Base-by-base conservation (phyloP, 73 alveolate genomes). In the Paramecium sonneborni region DNA sequence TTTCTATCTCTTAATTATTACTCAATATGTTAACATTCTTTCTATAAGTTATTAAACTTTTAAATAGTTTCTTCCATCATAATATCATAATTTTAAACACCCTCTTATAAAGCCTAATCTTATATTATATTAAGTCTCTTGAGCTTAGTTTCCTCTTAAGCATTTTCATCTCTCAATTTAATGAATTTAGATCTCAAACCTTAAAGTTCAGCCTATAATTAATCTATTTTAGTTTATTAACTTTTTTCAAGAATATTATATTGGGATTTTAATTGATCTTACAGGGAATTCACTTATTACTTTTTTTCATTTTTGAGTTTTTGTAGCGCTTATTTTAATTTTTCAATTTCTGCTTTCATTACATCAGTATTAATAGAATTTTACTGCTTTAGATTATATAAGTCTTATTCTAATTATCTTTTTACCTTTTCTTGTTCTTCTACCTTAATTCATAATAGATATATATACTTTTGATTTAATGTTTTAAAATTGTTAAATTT, bases 161-260 rank as follows among this genome's bases (percentile, higher is more conserved):
- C 43, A 44, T 88, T 76, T 32, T 88, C 94, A 57, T 88, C 85
- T 72, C 34, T 88, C 57, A 88, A 39, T 70, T 88, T 88, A 23
- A 34, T 34, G 35, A 88, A 88, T 44, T 35, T 39, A 21, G 57
- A 41, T 70, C 62, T 82, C 76, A 88, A 43, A 10, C 26, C 37
- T 26, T 62, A 37, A 9, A 88, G 74, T 43, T 88, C 91, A 15
- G 74, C 34, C 3, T 44, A 57, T 18, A 88, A 62, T 43, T 88
- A 21, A 26, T 88, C 91, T 48, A 69, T 41, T 32, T 88, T 69
- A 14, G 94, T 43, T 62, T 69, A 23, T 2, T 88, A 88, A 26
- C 41, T 88, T 48, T 82, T 88, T n/a, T 88, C 94, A 23, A 88
- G 62, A 1, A 10, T 37, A n/a, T 70, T 21, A 24, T 37, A 82